Evolutionary conservation across 768 basidiomycete genomes (phyloP).

Genomic region (Lentinula lateritia): DNA sequence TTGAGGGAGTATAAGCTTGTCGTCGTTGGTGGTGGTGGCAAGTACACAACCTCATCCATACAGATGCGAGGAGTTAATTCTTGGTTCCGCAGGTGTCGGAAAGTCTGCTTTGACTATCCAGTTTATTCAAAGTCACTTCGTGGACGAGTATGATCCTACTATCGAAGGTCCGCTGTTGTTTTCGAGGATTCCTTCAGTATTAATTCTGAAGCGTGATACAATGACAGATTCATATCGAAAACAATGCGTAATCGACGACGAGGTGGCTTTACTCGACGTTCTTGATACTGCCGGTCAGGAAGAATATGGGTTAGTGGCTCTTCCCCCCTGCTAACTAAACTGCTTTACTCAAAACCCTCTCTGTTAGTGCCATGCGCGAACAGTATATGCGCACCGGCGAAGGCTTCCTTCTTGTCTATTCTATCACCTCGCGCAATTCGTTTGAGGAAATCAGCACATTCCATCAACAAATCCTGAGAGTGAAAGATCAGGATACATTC

Average conservation of each 20-base stretch:
- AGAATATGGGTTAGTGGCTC: conserved; percentile 82
- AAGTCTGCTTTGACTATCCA: conserved; percentile 96
- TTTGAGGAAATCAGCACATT: conserved; percentile 97
- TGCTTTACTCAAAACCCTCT: no score
- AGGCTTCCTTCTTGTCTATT: conserved; percentile 96
- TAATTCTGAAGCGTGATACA: background rate
- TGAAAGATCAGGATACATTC: conserved; percentile 94
- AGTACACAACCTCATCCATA: conserved; percentile 17
- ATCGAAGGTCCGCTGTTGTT: conserved; percentile 65
- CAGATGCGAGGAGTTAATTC: background rate
- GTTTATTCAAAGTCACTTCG: conserved; percentile 94
- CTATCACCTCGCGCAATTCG: conserved; percentile 95
- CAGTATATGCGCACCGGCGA: conserved; percentile 99
- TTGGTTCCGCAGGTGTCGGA: conserved; percentile 24
- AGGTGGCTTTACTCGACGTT: conserved; percentile 95
- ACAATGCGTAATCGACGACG: conserved; percentile 96
- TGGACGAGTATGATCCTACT: conserved; percentile 92
- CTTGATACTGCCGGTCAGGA: conserved; percentile 98
- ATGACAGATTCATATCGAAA: conserved; percentile 97
- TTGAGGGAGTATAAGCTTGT: conserved; percentile 97
- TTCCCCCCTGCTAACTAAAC: no score
- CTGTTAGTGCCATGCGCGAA: conserved; percentile 95
- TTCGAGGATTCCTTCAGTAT: background rate
- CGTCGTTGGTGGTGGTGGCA: conserved; percentile 96
- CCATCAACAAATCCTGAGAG: conserved; percentile 93